These are phyloP conservation scores for Colletotrichum sublineola DNA, from an alignment of 2,329 filamentous ascomycete genomes.

Conservation along the genomic window DNA sequence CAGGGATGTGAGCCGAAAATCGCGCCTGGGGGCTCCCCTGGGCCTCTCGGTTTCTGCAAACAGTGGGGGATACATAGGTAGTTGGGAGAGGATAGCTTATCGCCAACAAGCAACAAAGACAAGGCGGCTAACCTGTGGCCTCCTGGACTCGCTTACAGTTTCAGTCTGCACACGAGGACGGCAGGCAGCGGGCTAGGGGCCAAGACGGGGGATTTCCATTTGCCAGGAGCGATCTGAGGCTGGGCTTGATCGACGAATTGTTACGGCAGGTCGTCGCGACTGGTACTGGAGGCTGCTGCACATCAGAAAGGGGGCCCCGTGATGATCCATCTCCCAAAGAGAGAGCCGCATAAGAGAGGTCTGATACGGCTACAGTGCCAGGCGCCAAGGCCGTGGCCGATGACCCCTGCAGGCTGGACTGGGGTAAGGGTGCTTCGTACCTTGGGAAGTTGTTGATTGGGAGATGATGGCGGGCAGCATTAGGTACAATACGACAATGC, in stretches of 20 bases:
- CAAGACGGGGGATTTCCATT: background rate
- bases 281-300: background rate
- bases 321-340: slow-evolving; percentile 7
- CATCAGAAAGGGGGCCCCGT: background rate
- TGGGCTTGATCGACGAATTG: slow-evolving; percentile 33
- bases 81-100: slow-evolving; percentile 8
- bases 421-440: no score
- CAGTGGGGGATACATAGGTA: no score
- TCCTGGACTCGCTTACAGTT: slow-evolving; percentile 34
- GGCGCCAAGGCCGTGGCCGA: slow-evolving; percentile 28
- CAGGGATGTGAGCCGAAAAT: slow-evolving; percentile 26
- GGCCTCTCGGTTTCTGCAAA: no score
- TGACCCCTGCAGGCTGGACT: no score
- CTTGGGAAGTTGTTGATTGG: background rate
- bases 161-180: slow-evolving; percentile 24
- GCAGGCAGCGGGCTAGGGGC: slow-evolving; percentile 8
- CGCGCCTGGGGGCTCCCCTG: background rate
- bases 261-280: slow-evolving; percentile 38
- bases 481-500: slow-evolving; percentile 13
- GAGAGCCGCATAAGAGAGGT: slow-evolving; percentile 10
- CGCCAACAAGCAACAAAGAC: background rate
- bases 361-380: slow-evolving; percentile 30
- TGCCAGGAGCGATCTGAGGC: slow-evolving; percentile 27
- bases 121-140: background rate
- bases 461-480: background rate